These are phyloP conservation scores for Smithsoniella earleae DNA, from an alignment of 163 green algal species.

Conservation along the genomic window DNA sequence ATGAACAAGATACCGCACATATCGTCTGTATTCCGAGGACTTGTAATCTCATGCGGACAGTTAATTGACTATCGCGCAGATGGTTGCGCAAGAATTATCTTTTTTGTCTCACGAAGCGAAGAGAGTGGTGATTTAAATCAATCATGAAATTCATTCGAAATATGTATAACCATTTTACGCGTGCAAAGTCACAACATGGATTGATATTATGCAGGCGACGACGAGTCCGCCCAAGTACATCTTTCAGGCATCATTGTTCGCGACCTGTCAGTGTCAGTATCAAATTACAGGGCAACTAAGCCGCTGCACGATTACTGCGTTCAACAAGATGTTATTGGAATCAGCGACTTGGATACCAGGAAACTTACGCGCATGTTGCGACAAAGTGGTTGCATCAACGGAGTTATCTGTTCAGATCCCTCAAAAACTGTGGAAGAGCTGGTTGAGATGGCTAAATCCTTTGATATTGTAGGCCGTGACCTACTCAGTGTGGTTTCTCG, in stretches of 20 bases:
- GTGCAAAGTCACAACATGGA: too few species aligned
- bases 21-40: too few species aligned
- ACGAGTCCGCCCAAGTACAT: constrained; percentile 78
- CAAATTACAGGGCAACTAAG: constrained; percentile 86
- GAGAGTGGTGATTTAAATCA: too few species aligned
- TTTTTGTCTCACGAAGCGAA: too few species aligned
- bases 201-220: constrained; percentile 86
- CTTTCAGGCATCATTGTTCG: constrained; percentile 82
- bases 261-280: constrained; percentile 75
- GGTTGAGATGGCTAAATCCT: constrained; percentile 68
- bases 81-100: too few species aligned
- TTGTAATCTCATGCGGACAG: too few species aligned
- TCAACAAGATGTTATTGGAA: constrained; percentile 74
- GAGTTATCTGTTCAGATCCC: constrained; percentile 76
- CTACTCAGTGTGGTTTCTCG: constrained; percentile 66
- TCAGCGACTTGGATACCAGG: constrained; percentile 89
- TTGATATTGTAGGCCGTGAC: constrained; percentile 92
- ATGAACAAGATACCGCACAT: too few species aligned
- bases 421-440: constrained; percentile 71
- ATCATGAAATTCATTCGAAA: too few species aligned
- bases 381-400: constrained; percentile 85
- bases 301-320: constrained; percentile 81
- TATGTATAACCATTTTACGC: too few species aligned
- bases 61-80: too few species aligned
- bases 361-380: constrained; percentile 85